phyloP scores from a whole-genome alignment of 768 basidiomycete species.

The Galerina marginata region DNA sequence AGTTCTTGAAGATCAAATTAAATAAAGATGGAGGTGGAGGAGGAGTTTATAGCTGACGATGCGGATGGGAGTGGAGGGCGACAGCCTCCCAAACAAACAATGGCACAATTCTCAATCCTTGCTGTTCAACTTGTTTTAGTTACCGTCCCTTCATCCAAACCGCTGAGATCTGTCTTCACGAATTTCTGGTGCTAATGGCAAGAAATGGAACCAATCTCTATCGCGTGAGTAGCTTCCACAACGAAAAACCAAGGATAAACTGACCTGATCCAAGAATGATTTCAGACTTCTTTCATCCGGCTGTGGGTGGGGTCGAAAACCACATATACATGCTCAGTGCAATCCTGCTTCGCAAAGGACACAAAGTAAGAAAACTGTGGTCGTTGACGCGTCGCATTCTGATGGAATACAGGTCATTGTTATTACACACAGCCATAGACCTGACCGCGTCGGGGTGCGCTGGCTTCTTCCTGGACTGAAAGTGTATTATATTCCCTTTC shows the following conservation, averaged over 20 bases:
- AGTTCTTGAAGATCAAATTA: no score
- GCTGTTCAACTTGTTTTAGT: no score
- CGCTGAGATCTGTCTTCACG: neutral
- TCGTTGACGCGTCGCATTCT: neutral
- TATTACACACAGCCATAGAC: conserved; percentile 88
- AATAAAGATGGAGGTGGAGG: no score
- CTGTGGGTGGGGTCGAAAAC: conserved; percentile 94
- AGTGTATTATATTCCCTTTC: conserved; percentile 92
- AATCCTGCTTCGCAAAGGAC: conserved; percentile 82
- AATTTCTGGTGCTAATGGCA: conserved; percentile 7
- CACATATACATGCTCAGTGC: conserved; percentile 94
- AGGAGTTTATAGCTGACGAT: no score
- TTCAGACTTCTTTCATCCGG: conserved; percentile 95
- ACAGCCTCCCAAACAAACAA: no score
- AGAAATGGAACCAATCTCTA: conserved; percentile 31
- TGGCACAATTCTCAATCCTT: no score
- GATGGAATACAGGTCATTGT: conserved; percentile 74
- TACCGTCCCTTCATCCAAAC: no score
- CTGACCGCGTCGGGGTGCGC: conserved; percentile 82
- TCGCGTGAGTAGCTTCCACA: conserved; percentile 23
- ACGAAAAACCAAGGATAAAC: neutral
- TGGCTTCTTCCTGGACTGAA: conserved; percentile 89
- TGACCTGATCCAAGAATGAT: conserved; percentile 70
- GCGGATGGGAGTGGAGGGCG: no score
- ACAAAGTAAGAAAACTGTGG: conserved; percentile 61